These are phyloP conservation scores for Plasmodium reichenowi DNA, from an alignment of 169 alveolate species.

Conservation along the genomic window DNA sequence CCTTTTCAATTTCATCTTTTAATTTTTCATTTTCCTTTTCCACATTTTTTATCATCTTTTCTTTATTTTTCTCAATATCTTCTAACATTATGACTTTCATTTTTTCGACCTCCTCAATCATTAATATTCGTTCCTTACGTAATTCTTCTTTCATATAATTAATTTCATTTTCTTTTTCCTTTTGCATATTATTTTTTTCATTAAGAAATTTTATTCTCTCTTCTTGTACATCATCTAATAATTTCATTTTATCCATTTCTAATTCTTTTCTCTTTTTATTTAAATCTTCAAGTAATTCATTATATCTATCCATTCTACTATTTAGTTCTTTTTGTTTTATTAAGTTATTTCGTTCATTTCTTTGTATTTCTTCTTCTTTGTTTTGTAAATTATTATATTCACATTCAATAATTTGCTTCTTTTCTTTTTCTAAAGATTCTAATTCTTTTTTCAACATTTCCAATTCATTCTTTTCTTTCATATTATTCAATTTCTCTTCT, in stretches of 20 bases:
- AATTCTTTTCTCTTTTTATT: constrained; percentile 58
- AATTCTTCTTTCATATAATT: constrained; percentile 62
- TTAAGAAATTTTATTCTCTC: constrained; percentile 39
- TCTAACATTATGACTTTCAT: constrained; percentile 62
- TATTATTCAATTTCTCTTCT: constrained; percentile 43
- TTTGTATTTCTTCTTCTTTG: constrained; percentile 68
- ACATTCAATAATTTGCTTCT: constrained; percentile 58
- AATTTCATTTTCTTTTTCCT: constrained; percentile 55
- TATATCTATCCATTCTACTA: constrained; percentile 64
- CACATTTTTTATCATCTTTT: constrained; percentile 37
- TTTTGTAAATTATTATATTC: constrained; percentile 66
- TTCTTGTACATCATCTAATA: constrained; percentile 34
- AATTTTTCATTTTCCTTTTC: constrained; percentile 51
- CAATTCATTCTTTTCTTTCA: constrained; percentile 70
- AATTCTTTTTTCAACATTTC: constrained; percentile 64
- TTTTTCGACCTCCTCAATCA: constrained; percentile 61
- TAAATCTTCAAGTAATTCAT: constrained; percentile 57
- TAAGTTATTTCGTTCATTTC: constrained; percentile 62
- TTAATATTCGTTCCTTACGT: constrained; percentile 47
- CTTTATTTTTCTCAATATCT: constrained; percentile 59
- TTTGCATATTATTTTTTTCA: constrained; percentile 47
- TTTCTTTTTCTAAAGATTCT: constrained; percentile 71
- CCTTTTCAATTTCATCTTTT: constrained; percentile 60
- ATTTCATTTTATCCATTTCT: constrained; percentile 59
- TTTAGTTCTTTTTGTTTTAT: constrained; percentile 66